phyloP scores from a whole-genome alignment of 441 rosid genomes.

The Gossypium gossypioides region DNA sequence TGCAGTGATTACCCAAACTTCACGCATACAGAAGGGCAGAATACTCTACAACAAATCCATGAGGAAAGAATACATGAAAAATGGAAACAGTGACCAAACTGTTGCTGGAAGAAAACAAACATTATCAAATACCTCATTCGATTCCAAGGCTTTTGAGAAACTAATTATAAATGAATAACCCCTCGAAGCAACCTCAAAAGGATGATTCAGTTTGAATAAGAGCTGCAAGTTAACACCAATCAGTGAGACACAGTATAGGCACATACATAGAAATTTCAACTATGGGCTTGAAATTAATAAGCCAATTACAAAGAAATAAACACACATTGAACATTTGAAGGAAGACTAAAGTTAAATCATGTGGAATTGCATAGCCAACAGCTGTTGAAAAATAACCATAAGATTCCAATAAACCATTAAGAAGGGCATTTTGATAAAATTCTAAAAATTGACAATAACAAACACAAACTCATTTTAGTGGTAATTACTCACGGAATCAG shows the following conservation, averaged over 20 bases:
- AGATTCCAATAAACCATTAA: not conserved
- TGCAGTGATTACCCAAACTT: conserved; percentile 93
- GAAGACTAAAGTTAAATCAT: not conserved
- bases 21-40: conserved; percentile 83
- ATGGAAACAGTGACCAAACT: conserved; percentile 9
- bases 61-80: conserved; percentile 12
- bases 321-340: not conserved
- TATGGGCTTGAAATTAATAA: not conserved
- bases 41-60: conserved; percentile 35
- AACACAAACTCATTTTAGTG: not conserved
- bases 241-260: conserved; percentile 6
- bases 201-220: conserved; percentile 76
- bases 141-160: conserved; percentile 63
- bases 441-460: not conserved
- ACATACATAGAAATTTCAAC: not conserved
- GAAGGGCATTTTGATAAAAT: not conserved
- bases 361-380: not conserved
- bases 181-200: conserved; percentile 93
- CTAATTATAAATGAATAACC: conserved; percentile 78
- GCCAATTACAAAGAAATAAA: not conserved
- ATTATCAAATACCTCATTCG: conserved; percentile 57
- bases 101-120: not conserved
- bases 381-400: not conserved
- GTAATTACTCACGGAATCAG: not conserved
- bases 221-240: conserved; percentile 43